Base-by-base conservation (phyloP, 345 rosid genomes). In the Melastoma malabathricum region DNA sequence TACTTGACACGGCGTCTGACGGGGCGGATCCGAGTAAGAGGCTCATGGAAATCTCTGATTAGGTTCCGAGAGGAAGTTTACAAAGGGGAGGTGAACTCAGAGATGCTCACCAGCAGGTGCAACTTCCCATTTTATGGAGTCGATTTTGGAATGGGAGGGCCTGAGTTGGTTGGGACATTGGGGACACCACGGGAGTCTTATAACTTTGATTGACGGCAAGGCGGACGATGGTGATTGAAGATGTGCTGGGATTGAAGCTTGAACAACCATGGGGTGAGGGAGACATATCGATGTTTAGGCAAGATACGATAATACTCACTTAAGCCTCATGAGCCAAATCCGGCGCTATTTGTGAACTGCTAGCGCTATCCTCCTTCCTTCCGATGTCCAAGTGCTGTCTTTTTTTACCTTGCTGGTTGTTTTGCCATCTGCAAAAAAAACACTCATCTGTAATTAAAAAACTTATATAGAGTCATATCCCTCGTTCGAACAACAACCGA, bases 131-230 rank as follows among this genome's bases (percentile, higher is more conserved):
- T 46, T 15, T 56, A 56, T 16, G 43, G 15, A 5, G 60, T 31
- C 7, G 51, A 56, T 46, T 56, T 56, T 17, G 60, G 60, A 8
- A 46, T 50, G 60, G 60, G 60, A 44, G n/a, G 12, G 25, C 60
- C 60, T 19, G 12, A 25, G 10, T 46, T 27, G 15, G 51, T 31
- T 13, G 47, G 50, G 8, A 15, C 15, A 10, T 8, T 18, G 19
- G 15, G 13, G 19, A 0, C 3, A 5, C 23, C 20, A 16, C 4
- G n/a, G 3, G 44, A 15, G 25, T 25, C 15, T 8, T n/a, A n/a
- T 31, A 20, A 5, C 18, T 6, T 17, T 56, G 6, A 27, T 47
- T n/a, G 60, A 56, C 10, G 46, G 20, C 43, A 46, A 47, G 14
- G 7, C 6, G 12, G 27, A 54, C 13, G 43, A 16, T 10, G 60